Evolutionary conservation across 257 asterid species (phyloP).

Genomic region (Handroanthus guayacan): DNA sequence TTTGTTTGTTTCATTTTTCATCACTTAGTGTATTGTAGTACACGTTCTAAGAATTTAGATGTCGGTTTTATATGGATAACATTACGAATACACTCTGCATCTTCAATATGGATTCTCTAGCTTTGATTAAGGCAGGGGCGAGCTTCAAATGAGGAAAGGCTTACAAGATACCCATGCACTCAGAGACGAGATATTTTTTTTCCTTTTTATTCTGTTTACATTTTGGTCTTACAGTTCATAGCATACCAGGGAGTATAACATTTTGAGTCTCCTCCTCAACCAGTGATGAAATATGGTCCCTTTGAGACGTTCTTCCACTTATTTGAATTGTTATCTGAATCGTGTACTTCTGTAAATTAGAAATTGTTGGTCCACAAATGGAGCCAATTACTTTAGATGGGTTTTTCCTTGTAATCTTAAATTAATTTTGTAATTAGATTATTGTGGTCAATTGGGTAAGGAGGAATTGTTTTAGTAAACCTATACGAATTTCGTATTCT

Average conservation of each 20-base stretch:
- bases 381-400: conserved; percentile 4
- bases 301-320: conserved; percentile 10
- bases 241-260: not conserved
- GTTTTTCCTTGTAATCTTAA: conserved; percentile 12
- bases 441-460: conserved; percentile 9
- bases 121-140: not conserved
- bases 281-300: not conserved
- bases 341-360: not conserved
- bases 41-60: conserved; percentile 13
- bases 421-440: conserved; percentile 8
- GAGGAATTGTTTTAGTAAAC: not conserved
- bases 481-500: not conserved
- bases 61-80: conserved; percentile 11
- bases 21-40: not conserved
- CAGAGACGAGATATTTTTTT: not conserved
- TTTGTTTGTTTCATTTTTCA: not conserved
- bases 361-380: not conserved
- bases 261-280: not conserved
- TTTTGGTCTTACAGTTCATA: not conserved
- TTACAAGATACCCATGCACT: too few species aligned
- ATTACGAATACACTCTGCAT: not conserved
- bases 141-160: too few species aligned
- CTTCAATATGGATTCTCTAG: conserved; percentile 1
- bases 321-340: not conserved
- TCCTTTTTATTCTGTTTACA: not conserved